Evolutionary conservation across 2,329 filamentous ascomycete genomes (phyloP).

Genomic region (Eutypella sp.): DNA sequence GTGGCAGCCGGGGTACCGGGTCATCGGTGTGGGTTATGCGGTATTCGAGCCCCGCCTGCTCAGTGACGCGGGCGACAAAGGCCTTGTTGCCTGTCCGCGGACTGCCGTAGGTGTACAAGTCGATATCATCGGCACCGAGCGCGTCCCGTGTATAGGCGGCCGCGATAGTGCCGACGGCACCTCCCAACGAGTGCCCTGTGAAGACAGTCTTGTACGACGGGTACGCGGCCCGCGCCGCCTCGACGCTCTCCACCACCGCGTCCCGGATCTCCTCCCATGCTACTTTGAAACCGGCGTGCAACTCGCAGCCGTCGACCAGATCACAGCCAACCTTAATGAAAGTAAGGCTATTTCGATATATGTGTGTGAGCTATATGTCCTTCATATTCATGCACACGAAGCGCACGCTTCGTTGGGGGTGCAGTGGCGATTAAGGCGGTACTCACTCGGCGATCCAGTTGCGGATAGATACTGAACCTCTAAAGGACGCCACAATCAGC

Average conservation of each 20-base stretch:
- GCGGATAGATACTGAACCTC: constrained; percentile 52
- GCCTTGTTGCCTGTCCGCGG: constrained; percentile 58
- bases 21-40: constrained; percentile 65
- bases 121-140: constrained; percentile 31
- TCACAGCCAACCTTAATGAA: constrained; percentile 33
- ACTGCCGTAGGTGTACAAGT: constrained; percentile 63
- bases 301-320: constrained; percentile 41
- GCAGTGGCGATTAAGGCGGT: not conserved
- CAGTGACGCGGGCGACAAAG: constrained; percentile 49
- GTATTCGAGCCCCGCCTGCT: constrained; percentile 48
- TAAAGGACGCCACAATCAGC: constrained; percentile 56
- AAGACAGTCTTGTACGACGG: constrained; percentile 49
- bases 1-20: constrained; percentile 63
- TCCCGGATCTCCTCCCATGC: constrained; percentile 51
- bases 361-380: constrained; percentile 11
- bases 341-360: constrained; percentile 26
- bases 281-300: constrained; percentile 55
- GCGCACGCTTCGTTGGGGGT: no score
- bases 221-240: constrained; percentile 37
- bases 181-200: constrained; percentile 68
- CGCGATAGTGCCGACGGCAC: constrained; percentile 56
- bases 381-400: not conserved
- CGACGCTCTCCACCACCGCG: constrained; percentile 38
- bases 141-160: constrained; percentile 48
- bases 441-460: constrained; percentile 56